These are phyloP conservation scores for Biscogniauxia sp. DNA, from an alignment of 2,329 filamentous ascomycete species.

Conservation along the genomic window DNA sequence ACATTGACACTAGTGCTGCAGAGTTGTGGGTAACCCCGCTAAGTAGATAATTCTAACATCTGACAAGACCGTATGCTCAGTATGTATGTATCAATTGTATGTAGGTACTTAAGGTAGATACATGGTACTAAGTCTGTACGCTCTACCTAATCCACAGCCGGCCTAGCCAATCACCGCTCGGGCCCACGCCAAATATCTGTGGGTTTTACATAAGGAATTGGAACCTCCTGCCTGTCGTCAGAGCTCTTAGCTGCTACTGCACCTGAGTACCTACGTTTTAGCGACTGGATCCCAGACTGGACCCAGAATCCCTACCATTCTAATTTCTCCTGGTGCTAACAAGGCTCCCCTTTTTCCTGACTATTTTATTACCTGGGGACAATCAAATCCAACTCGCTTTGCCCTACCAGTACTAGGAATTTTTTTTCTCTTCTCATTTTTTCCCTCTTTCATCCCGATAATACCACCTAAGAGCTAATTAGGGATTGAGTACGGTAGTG, in stretches of 20 bases:
- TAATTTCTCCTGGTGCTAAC: slow-evolving; percentile 11
- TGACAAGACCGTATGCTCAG: not conserved
- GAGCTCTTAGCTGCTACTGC: slow-evolving; percentile 5
- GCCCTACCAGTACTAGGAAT: slow-evolving; percentile 17
- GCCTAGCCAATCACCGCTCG: not conserved
- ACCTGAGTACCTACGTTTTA: slow-evolving; percentile 1
- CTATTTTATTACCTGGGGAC: slow-evolving; percentile 30
- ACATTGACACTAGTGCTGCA: not conserved
- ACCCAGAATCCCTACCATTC: not conserved
- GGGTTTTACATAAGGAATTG: not conserved
- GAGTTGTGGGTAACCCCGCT: not conserved
- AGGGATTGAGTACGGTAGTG: slow-evolving; percentile 20
- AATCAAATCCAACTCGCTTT: slow-evolving; percentile 23
- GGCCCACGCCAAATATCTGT: not conserved
- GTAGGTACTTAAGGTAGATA: no score
- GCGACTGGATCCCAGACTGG: slow-evolving; percentile 1
- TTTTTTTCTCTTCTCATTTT: slow-evolving; percentile 2
- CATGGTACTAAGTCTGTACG: not conserved
- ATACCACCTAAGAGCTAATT: slow-evolving; percentile 19
- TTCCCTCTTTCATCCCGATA: slow-evolving; percentile 10
- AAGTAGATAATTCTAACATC: not conserved
- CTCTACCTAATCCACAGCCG: not conserved
- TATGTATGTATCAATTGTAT: no score
- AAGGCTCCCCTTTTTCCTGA: slow-evolving; percentile 33
- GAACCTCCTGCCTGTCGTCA: slow-evolving; percentile 12